These are phyloP conservation scores for Dryadomyces quercivorus DNA, from an alignment of 2,329 filamentous ascomycete genomes.

Conservation along the genomic window DNA sequence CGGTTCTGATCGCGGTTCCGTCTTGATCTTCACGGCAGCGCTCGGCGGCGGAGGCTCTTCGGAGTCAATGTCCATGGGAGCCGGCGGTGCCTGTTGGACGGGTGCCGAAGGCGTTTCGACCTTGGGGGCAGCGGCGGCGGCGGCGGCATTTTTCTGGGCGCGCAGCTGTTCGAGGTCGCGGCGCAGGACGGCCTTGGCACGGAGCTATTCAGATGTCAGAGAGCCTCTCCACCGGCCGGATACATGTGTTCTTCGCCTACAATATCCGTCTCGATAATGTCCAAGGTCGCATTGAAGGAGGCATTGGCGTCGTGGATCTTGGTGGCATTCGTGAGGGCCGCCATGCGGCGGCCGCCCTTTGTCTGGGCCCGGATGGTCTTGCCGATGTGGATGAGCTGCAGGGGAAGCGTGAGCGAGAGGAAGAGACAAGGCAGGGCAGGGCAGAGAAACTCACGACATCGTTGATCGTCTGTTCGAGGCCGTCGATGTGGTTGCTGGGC, in stretches of 20 bases:
- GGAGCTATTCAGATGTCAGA: conserved; percentile 21
- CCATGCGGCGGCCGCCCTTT: conserved; percentile 30
- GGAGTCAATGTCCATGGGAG: conserved; percentile 20
- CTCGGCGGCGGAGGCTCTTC: conserved; percentile 10
- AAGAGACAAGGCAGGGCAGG: neutral
- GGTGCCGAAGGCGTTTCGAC: conserved; percentile 1
- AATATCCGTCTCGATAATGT: conserved; percentile 45
- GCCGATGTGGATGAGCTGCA: conserved; percentile 45
- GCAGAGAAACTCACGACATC: conserved; percentile 33
- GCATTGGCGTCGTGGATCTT: conserved; percentile 35
- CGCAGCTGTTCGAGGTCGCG: conserved; percentile 37
- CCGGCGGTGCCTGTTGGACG: conserved; percentile 13
- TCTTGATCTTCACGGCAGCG: conserved; percentile 18
- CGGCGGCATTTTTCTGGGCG: conserved; percentile 17
- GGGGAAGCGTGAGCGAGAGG: neutral
- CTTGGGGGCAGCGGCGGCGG: conserved; percentile 6
- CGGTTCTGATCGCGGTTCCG: conserved; percentile 20
- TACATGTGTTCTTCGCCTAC: conserved; percentile 32
- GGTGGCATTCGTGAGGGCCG: conserved; percentile 21
- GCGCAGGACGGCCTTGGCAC: conserved; percentile 41
- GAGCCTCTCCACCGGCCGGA: neutral
- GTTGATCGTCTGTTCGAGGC: conserved; percentile 41
- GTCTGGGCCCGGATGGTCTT: conserved; percentile 40
- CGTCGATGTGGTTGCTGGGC: conserved; percentile 30
- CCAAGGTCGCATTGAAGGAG: conserved; percentile 39